A percentile compares a stretch with the other conserved stretches of the same genome.
phyloP scores from a whole-genome alignment of 306 rosid species.

The Hippophae tibetana region DNA sequence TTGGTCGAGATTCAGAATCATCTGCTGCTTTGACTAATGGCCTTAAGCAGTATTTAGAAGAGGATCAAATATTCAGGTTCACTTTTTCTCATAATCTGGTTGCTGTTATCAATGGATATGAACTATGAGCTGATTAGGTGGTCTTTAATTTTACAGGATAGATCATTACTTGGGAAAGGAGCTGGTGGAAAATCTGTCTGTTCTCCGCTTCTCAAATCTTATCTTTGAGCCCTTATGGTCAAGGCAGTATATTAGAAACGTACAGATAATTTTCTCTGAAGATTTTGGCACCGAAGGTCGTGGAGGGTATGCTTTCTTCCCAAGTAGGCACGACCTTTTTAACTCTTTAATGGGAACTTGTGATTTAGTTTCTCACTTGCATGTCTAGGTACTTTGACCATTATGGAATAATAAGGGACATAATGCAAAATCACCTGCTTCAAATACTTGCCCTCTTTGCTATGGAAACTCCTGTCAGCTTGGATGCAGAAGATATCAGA shows the following conservation, averaged over 20 bases:
- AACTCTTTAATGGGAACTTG: slow-evolving; percentile 10
- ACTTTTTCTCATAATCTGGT: slow-evolving; percentile 3
- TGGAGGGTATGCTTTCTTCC: slow-evolving; percentile 62
- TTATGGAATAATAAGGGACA: slow-evolving; percentile 87
- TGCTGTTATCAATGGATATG: slow-evolving; percentile 6
- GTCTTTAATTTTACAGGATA: slow-evolving; percentile 38
- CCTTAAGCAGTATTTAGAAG: slow-evolving; percentile 66
- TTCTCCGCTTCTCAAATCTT: slow-evolving; percentile 88
- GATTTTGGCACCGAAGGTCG: slow-evolving; percentile 99
- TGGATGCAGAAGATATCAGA: slow-evolving; percentile 91
- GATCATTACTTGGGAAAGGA: slow-evolving; percentile 93
- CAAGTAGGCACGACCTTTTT: background rate
- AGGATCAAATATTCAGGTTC: slow-evolving; percentile 92
- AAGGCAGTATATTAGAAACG: slow-evolving; percentile 87
- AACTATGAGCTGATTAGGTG: slow-evolving; percentile 10
- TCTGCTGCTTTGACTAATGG: slow-evolving; percentile 83
- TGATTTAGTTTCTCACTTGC: slow-evolving; percentile 16
- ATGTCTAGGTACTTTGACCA: slow-evolving; percentile 64
- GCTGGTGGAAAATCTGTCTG: slow-evolving; percentile 90
- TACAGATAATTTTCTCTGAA: slow-evolving; percentile 79
- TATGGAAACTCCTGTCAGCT: slow-evolving; percentile 93
- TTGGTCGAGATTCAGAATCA: slow-evolving; percentile 88
- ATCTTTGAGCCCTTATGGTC: slow-evolving; percentile 91
- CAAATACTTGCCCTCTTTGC: slow-evolving; percentile 93
- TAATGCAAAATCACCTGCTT: slow-evolving; percentile 93